Percentiles rank a stretch among this genome's conserved stretches.
phyloP scores from a whole-genome alignment of 1,139 yeast genomes.

The Suhomyces yuchorum region DNA sequence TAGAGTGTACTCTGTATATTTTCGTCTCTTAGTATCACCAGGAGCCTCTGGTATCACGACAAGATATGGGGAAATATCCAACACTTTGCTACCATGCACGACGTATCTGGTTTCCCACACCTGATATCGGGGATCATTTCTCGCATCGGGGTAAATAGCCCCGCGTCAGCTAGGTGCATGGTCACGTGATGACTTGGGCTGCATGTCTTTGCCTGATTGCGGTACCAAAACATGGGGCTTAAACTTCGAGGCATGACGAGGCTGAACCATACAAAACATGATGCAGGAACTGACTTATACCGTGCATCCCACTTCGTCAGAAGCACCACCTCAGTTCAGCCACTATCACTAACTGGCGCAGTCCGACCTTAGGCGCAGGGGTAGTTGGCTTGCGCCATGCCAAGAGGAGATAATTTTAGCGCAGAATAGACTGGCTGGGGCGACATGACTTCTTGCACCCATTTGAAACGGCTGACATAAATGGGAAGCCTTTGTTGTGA shows the following conservation, averaged over 20 bases:
- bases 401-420: background rate
- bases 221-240: background rate
- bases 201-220: background rate
- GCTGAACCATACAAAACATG: background rate
- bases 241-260: slow-evolving; percentile 4
- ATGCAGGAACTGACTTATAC: background rate
- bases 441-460: slow-evolving; percentile 1
- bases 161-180: background rate
- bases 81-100: background rate
- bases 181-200: background rate
- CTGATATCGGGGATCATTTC: background rate
- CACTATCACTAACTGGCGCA: background rate
- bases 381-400: background rate
- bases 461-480: slow-evolving; percentile 1
- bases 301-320: background rate
- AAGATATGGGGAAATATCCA: background rate
- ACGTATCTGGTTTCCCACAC: background rate
- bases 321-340: background rate
- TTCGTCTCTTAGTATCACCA: background rate
- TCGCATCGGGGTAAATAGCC: background rate
- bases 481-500: background rate
- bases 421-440: background rate
- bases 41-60: background rate
- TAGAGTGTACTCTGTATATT: background rate
- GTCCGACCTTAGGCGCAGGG: background rate